A percentile compares a stretch with the other conserved stretches of the same genome.
These are phyloP conservation scores for Dioszegia aurantiaca DNA, from an alignment of 768 basidiomycete genomes.

Conservation along the genomic window DNA sequence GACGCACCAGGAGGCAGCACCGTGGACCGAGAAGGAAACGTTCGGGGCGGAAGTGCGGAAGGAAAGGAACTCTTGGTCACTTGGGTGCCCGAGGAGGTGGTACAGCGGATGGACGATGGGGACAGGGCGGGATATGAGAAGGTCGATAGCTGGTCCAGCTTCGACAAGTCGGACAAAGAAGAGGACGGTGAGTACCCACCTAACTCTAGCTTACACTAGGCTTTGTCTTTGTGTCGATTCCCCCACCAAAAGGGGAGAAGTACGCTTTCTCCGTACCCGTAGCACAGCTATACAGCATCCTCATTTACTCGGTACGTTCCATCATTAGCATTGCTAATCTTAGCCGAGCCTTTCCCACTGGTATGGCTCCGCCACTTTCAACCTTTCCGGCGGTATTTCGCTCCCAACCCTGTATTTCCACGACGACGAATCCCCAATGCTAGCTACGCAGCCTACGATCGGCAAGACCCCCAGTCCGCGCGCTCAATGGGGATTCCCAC, in stretches of 20 bases:
- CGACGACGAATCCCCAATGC: slow-evolving; percentile 79
- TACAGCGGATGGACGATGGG: slow-evolving; percentile 73
- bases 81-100: slow-evolving; percentile 86
- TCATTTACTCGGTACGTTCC: slow-evolving; percentile 78
- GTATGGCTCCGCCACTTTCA: slow-evolving; percentile 60
- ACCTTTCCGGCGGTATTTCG: slow-evolving; percentile 57
- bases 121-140: slow-evolving; percentile 90
- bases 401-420: slow-evolving; percentile 91
- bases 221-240: slow-evolving; percentile 78
- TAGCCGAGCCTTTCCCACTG: slow-evolving; percentile 45
- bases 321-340: background rate
- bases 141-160: slow-evolving; percentile 58
- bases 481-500: slow-evolving; percentile 75
- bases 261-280: slow-evolving; percentile 95
- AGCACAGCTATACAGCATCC: slow-evolving; percentile 81
- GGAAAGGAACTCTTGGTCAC: slow-evolving; percentile 52
- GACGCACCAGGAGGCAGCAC: slow-evolving; percentile 53
- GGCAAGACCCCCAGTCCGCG: slow-evolving; percentile 20
- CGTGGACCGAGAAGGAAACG: slow-evolving; percentile 21
- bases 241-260: slow-evolving; percentile 76
- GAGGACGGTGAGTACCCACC: slow-evolving; percentile 27
- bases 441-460: slow-evolving; percentile 23
- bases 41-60: slow-evolving; percentile 8
- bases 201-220: slow-evolving; percentile 55
- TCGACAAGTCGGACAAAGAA: slow-evolving; percentile 29